These are phyloP conservation scores for Eucalyptus coolabah DNA, from an alignment of 345 rosid genomes.

Conservation along the genomic window DNA sequence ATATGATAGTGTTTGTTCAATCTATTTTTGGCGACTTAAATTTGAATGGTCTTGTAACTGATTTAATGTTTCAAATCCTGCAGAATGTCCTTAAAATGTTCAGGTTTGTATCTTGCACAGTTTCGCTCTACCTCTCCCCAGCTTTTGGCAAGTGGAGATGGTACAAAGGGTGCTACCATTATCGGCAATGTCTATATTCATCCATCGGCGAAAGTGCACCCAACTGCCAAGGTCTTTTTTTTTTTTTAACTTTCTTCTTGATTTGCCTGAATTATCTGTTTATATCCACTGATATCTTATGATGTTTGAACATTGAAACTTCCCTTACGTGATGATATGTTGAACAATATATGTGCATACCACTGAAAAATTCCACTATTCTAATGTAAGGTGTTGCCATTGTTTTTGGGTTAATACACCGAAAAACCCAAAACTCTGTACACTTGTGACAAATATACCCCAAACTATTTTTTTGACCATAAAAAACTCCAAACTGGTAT, in stretches of 20 bases:
- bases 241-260: neutral
- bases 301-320: neutral
- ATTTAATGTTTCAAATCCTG: neutral
- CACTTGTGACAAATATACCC: no score
- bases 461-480: no score
- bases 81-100: slow-evolving; percentile 92
- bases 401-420: no score
- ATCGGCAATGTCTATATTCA: slow-evolving; percentile 83
- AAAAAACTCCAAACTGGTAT: no score
- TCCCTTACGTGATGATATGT: neutral
- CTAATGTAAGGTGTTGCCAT: neutral
- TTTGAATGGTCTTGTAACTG: neutral
- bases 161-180: slow-evolving; percentile 52
- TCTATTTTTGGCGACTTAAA: neutral
- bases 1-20: neutral
- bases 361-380: neutral
- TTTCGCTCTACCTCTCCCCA: slow-evolving; percentile 60
- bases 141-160: slow-evolving; percentile 78
- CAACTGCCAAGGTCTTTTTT: slow-evolving; percentile 73
- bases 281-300: neutral
- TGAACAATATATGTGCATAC: neutral
- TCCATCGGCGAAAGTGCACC: slow-evolving; percentile 96
- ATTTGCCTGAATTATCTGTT: neutral
- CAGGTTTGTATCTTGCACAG: slow-evolving; percentile 73
- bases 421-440: no score